Base-by-base conservation (phyloP, 2,329 filamentous ascomycete species). In the Aspergillus awamori region DNA sequence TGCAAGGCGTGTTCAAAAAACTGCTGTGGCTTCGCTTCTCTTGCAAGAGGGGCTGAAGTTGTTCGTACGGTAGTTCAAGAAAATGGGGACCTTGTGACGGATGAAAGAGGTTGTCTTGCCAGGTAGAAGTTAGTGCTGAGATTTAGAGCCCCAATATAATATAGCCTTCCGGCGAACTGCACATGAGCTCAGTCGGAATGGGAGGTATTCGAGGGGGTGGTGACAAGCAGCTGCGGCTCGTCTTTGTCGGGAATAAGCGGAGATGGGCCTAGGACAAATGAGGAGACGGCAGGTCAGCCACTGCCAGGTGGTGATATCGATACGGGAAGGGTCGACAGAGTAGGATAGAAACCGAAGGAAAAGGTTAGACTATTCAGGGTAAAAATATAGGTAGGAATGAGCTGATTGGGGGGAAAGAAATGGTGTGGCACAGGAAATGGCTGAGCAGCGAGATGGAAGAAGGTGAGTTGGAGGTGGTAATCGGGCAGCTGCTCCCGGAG, bases 401-500 rank as follows among this genome's bases (percentile, higher is more conserved):
- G 43, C 33, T 36, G 33, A 36, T 36, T 36, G 26, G 30, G 43
- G 53, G 43, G 33, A 22, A 33, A 11, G 45, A 43, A 33, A 33
- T 59, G 56, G 26, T 45, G 41, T 45, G 41, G 41, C 41, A 45
- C 41, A 24, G 41, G 41, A 24, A 45, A 51, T 45, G 41, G 41
- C 24, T 47, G 53, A 56, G 41, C 36, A 17, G 33, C 8, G 52
- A 53, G 33, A 36, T 36, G 28, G 52, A 41, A 22, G 51, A 11
- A 20, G 17, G n/a, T 43, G 20, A 54, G 52, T 41, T 22, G 39
- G 22, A 41, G 38, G 39, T 39, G 24, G 53, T 43, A 55, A 47
- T 60, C 58, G 53, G 58, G 58, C 58, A 60, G 58, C 58, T 49
- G 58, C 58, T 60, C 58, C 58, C 53, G 45, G 36, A 49, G 47